phyloP scores from a whole-genome alignment of 2,329 filamentous ascomycete species.

The Penicillium sp. region DNA sequence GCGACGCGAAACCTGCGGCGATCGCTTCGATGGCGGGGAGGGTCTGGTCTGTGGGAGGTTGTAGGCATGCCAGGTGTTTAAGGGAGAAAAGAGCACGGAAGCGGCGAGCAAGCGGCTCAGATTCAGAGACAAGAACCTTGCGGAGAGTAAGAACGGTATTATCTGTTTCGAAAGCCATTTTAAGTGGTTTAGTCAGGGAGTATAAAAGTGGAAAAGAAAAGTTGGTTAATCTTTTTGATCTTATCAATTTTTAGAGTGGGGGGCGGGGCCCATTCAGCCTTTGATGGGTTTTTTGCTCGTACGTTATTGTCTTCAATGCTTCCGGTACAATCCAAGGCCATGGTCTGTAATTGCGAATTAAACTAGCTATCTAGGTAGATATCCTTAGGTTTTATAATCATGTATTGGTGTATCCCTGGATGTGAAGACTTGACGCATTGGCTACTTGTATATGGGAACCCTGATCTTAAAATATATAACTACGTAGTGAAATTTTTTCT shows the following conservation, averaged over 20 bases:
- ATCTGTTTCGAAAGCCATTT: constrained; percentile 36
- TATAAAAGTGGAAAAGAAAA: constrained; percentile 9
- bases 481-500: no score
- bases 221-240: constrained; percentile 31
- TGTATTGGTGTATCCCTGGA: not conserved
- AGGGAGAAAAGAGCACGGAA: constrained; percentile 97
- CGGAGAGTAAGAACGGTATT: constrained; percentile 51
- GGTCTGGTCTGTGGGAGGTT: constrained; percentile 55
- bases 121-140: constrained; percentile 74
- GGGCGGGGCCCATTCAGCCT: constrained; percentile 27
- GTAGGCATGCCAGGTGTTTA: constrained; percentile 79
- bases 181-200: not conserved
- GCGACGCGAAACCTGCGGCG: constrained; percentile 77
- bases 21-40: constrained; percentile 73
- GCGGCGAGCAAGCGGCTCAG: constrained; percentile 76
- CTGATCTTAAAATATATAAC: not conserved
- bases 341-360: not conserved
- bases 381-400: not conserved
- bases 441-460: not conserved
- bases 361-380: not conserved
- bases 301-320: not conserved
- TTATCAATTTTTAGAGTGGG: constrained; percentile 42
- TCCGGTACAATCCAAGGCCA: not conserved
- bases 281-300: constrained; percentile 2
- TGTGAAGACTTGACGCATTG: not conserved